Evolutionary conservation across 2,329 filamentous ascomycete genomes (phyloP).

Genomic region (Diaporthe australafricana): DNA sequence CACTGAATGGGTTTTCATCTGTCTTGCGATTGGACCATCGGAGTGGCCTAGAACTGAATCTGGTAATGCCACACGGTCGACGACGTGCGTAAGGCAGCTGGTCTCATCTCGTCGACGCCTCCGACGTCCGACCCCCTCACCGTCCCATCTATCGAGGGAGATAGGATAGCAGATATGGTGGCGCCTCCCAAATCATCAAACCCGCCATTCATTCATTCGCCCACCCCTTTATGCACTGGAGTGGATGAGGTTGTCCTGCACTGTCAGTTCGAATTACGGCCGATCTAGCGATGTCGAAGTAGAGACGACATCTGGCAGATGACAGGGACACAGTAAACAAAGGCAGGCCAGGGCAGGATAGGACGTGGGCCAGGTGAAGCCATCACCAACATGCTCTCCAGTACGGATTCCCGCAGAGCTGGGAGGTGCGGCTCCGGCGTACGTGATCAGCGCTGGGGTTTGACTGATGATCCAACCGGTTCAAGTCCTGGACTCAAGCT

Average conservation of each 20-base stretch:
- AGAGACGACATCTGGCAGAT: constrained; percentile 17
- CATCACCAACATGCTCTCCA: background rate
- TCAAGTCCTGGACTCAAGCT: constrained; percentile 21
- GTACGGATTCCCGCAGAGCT: background rate
- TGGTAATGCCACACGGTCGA: constrained; percentile 11
- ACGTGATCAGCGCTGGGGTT: constrained; percentile 19
- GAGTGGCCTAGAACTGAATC: constrained; percentile 9
- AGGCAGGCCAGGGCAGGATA: background rate
- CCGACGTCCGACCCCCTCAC: constrained; percentile 20
- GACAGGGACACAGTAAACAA: background rate
- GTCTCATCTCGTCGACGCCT: constrained; percentile 10
- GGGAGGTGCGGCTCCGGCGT: constrained; percentile 8
- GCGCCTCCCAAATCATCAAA: background rate
- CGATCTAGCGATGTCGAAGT: constrained; percentile 15
- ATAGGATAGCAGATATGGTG: constrained; percentile 4
- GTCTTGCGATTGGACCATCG: constrained; percentile 25
- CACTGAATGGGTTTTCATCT: background rate
- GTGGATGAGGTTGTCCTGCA: background rate
- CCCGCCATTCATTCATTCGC: background rate
- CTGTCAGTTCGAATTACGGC: background rate
- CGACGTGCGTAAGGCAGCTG: constrained; percentile 12
- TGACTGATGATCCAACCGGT: constrained; percentile 3
- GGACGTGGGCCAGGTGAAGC: background rate
- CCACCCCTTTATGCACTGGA: background rate
- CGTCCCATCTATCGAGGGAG: constrained; percentile 18